Evolutionary conservation across 352 stramenopile genomes (phyloP).

Genomic region (Pythium utonaiense): DNA sequence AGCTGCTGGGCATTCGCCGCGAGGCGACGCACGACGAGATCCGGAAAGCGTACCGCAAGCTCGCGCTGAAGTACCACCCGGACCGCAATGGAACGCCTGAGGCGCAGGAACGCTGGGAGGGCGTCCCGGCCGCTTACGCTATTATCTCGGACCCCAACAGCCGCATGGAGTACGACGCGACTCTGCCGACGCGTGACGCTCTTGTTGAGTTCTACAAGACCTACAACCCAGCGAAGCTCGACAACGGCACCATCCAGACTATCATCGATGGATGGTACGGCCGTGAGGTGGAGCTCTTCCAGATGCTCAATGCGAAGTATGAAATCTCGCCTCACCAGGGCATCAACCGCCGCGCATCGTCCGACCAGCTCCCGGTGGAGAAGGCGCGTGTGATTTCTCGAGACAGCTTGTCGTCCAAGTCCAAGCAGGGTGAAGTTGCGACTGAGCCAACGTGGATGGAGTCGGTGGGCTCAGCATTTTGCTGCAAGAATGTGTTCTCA

Average conservation of each 20-base stretch:
- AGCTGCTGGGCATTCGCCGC: slow-evolving; percentile 55
- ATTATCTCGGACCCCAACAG: slow-evolving; percentile 80
- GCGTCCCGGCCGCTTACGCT: slow-evolving; percentile 68
- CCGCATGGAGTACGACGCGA: slow-evolving; percentile 73
- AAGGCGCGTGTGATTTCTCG: slow-evolving; percentile 52
- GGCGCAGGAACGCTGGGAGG: slow-evolving; percentile 69
- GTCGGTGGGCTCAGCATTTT: slow-evolving; percentile 57
- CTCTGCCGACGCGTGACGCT: slow-evolving; percentile 67
- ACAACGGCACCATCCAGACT: slow-evolving; percentile 81
- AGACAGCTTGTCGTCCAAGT: slow-evolving; percentile 52
- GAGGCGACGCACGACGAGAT: slow-evolving; percentile 85
- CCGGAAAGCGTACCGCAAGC: slow-evolving; percentile 87
- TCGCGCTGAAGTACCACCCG: slow-evolving; percentile 85
- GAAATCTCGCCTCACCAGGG: slow-evolving; percentile 77
- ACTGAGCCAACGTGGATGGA: slow-evolving; percentile 50
- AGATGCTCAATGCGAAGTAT: slow-evolving; percentile 86
- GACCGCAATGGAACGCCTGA: slow-evolving; percentile 89
- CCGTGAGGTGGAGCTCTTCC: slow-evolving; percentile 81
- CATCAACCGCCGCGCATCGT: slow-evolving; percentile 43
- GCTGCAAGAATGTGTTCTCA: slow-evolving; percentile 58
- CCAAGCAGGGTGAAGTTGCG: slow-evolving; percentile 51
- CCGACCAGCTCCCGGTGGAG: slow-evolving; percentile 45
- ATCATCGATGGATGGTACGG: slow-evolving; percentile 86
- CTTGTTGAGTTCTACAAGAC: slow-evolving; percentile 79
- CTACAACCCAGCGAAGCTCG: slow-evolving; percentile 82